Evolutionary conservation across 306 rosid species (phyloP), one percentile per base, ranked within the genome.

Genomic region (Dryas drummondii): DNA sequence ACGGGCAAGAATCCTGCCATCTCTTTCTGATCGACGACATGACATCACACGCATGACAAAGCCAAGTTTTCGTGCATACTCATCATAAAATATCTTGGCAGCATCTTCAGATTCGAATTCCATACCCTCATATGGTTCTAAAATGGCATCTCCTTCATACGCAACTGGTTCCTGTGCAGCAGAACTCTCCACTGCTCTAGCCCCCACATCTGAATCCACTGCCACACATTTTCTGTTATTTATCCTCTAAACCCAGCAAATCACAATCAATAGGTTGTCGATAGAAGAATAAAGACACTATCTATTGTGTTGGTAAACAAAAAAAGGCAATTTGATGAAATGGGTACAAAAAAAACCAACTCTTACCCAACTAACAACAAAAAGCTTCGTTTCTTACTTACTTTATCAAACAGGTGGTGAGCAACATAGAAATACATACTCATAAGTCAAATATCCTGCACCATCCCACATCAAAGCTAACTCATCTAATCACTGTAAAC

Each of bases 21-120:
- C 98, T 82, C 90, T 88, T 73, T 94, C 98, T 42, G 98, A 94
- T 40, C 98, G 96, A 59, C 97, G 96, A 55, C 98, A 91, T 54
- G 98, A 91, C 98, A 94, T 94, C 65, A 94, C 98, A 5, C 96
- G 97, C 97, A 94, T 94, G 68, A 89, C 97, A 83, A 94, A 94
- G 72, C 98, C 97, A 47, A 94, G 65, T 32, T 55, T 85, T 10
- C 96, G 87, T 13, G 98, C 87, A 78, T 94, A 94, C 78, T 94
- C 96, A 75, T 94, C 98, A 65, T 94, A 94, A 80, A 94, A 94
- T 68, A 94, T 84, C 82, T 91, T 94, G 67, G 96, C 98, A 80
- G 94, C 94, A 84, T 94, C 98, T 87, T 94, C 98, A 64, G 98
- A 89, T 52, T 84, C 94, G 68, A 94, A 94, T 78, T 88, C 96